These are phyloP conservation scores for Elaphomyces granulatus DNA, from an alignment of 495 filamentous ascomycete genomes.

Conservation along the genomic window DNA sequence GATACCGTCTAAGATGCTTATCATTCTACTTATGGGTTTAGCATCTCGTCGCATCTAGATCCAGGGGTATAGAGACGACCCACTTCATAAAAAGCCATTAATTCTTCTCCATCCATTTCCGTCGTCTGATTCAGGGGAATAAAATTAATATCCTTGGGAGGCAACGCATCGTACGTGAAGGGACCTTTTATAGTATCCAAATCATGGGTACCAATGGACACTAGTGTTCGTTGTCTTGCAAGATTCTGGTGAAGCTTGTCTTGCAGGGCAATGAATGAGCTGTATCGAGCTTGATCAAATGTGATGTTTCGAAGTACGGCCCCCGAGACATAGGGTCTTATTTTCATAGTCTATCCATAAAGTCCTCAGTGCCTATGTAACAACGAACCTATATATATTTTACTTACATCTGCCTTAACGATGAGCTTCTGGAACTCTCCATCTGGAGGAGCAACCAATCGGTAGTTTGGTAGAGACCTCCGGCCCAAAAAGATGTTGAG, in stretches of 20 bases:
- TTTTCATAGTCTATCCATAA: slow-evolving; percentile 45
- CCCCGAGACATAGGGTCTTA: slow-evolving; percentile 74
- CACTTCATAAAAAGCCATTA: slow-evolving; percentile 91
- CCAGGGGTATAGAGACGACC: slow-evolving; percentile 1
- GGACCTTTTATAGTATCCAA: slow-evolving; percentile 86
- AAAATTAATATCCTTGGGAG: slow-evolving; percentile 88
- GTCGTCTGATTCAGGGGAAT: slow-evolving; percentile 79
- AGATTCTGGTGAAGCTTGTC: slow-evolving; percentile 98
- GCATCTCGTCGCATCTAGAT: slow-evolving; percentile 4
- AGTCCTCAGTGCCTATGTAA: no score
- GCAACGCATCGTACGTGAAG: slow-evolving; percentile 88
- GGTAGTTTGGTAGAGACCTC: slow-evolving; percentile 60
- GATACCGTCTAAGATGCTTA: slow-evolving; percentile 62
- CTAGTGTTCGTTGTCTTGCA: slow-evolving; percentile 79
- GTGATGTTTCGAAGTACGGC: slow-evolving; percentile 80
- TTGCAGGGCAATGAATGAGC: slow-evolving; percentile 94
- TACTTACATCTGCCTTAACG: slow-evolving; percentile 52
- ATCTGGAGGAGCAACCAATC: slow-evolving; percentile 50
- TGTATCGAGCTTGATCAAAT: slow-evolving; percentile 81
- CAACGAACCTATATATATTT: no score
- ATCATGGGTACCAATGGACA: slow-evolving; percentile 94
- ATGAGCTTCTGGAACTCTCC: slow-evolving; percentile 66
- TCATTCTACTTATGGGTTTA: slow-evolving; percentile 49
- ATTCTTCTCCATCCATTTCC: slow-evolving; percentile 69
- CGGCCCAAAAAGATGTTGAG: slow-evolving; percentile 86